These are phyloP conservation scores for Dendrostoma leiphaemia DNA, from an alignment of 2,329 filamentous ascomycete genomes.

Conservation along the genomic window DNA sequence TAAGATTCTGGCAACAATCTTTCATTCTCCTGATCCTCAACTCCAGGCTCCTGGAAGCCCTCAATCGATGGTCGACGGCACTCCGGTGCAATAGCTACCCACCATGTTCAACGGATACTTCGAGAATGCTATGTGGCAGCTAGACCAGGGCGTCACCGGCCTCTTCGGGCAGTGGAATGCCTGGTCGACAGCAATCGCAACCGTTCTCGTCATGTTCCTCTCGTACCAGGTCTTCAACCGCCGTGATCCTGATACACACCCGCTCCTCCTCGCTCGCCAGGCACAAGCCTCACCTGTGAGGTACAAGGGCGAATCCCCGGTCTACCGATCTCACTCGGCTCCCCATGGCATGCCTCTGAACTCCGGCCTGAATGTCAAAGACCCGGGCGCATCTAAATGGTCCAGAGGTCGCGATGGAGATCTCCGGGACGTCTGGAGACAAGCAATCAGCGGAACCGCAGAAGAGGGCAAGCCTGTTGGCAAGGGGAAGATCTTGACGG, in stretches of 20 bases:
- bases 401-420: constrained; percentile 81
- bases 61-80: not conserved
- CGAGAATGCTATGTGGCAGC: constrained; percentile 58
- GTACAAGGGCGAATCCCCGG: constrained; percentile 78
- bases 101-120: constrained; percentile 29
- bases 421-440: constrained; percentile 85
- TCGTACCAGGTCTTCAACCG: constrained; percentile 69
- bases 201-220: constrained; percentile 64
- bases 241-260: constrained; percentile 86
- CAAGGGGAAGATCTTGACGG: constrained; percentile 73
- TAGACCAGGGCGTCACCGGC: constrained; percentile 69
- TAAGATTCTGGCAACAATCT: too few species aligned
- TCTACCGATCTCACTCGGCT: constrained; percentile 80
- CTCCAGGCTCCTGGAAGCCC: not conserved
- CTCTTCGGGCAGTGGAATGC: constrained; percentile 79
- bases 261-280: constrained; percentile 85
- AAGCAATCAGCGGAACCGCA: constrained; percentile 62
- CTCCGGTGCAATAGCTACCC: not conserved
- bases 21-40: not conserved
- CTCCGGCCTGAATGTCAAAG: constrained; percentile 77
- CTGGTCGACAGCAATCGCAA: constrained; percentile 71
- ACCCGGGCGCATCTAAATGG: constrained; percentile 78
- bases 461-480: constrained; percentile 61
- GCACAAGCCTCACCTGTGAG: constrained; percentile 75
- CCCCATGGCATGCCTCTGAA: constrained; percentile 83